Conservation (phyloP, 2,329 filamentous ascomycete species). For the Coniochaeta sp. region DNA sequence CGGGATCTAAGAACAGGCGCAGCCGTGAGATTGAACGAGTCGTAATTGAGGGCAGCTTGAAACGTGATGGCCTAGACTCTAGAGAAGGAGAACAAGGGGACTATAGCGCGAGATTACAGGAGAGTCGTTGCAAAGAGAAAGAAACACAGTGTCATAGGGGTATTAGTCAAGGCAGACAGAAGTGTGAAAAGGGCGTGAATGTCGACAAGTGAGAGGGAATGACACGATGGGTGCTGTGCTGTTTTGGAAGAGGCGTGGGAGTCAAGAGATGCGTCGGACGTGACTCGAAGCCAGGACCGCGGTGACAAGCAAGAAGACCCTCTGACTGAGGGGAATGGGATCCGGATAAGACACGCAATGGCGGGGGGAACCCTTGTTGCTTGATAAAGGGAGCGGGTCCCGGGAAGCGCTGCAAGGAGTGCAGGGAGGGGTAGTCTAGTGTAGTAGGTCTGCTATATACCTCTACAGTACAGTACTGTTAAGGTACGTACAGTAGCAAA, state of each 20-base stretch:
- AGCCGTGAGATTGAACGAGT: background rate
- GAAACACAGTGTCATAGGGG: background rate
- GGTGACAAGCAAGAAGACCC: background rate
- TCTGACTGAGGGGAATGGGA: background rate
- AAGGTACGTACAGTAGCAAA: too few species aligned
- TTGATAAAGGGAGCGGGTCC: background rate
- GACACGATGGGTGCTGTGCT: background rate
- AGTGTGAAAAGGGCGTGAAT: background rate
- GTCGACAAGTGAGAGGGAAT: background rate
- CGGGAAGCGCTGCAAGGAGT: background rate
- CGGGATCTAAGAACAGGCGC: background rate
- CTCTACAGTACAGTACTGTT: background rate
- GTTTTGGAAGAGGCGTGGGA: background rate
- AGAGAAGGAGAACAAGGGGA: background rate
- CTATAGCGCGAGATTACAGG: background rate
- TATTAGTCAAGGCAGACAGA: background rate
- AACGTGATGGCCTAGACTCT: background rate
- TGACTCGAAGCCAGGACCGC: background rate
- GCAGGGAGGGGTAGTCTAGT: background rate
- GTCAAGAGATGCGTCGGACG: background rate
- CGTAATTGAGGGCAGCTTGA: background rate
- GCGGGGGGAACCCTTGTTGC: background rate
- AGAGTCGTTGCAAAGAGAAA: background rate
- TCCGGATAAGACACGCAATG: conserved; percentile 1
- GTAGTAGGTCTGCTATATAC: background rate